Conservation (phyloP, 805 yeast genomes). For the Tetrapisispora phaffii region DNA sequence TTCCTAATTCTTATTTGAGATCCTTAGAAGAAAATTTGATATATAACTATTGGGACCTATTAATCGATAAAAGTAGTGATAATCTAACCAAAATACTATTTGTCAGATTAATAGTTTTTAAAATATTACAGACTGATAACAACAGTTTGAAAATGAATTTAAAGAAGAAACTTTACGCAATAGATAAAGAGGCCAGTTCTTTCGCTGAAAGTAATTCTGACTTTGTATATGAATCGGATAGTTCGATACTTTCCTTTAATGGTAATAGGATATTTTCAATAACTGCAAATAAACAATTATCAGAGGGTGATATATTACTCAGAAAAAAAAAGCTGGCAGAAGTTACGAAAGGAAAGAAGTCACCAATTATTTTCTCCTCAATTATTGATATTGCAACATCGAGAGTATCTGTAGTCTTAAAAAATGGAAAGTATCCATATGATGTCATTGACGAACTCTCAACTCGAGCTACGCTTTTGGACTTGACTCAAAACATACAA, state of each 20-base stretch:
- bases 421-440: conserved; percentile 19
- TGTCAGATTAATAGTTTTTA: conserved; percentile 12
- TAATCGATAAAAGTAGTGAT: conserved; percentile 14
- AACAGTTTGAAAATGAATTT: conserved; percentile 3
- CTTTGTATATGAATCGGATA: not conserved
- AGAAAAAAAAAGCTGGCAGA: not conserved
- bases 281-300: conserved; percentile 7
- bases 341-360: too few relatives aligned
- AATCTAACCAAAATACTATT: conserved; percentile 7
- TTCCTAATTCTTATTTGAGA: conserved; percentile 10
- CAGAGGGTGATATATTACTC: conserved; percentile 11
- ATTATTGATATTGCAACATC: conserved; percentile 11
- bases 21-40: conserved; percentile 8
- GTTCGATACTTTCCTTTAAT: conserved; percentile 14
- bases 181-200: not conserved
- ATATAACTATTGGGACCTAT: conserved; percentile 11
- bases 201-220: not conserved
- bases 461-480: not conserved
- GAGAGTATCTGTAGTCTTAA: conserved; percentile 13
- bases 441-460: conserved; percentile 18
- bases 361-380: conserved; percentile 9
- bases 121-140: conserved; percentile 7
- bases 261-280: conserved; percentile 19
- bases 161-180: not conserved
- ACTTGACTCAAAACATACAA: not conserved